phyloP scores from a whole-genome alignment of 495 filamentous ascomycete species.

The Talaromyces stipitatus region DNA sequence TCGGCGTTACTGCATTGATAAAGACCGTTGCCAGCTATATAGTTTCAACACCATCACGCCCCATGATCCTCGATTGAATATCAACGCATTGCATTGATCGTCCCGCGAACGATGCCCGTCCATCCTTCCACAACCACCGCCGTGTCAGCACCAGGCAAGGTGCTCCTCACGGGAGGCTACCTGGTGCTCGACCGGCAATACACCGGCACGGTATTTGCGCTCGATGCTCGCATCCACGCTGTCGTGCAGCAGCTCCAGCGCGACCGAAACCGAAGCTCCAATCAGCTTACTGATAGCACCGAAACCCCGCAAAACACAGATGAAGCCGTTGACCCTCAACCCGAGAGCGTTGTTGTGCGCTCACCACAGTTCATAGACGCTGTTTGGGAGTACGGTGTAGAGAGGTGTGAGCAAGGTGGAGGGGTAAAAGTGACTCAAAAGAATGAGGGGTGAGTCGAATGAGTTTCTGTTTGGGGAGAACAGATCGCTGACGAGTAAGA shows the following conservation, averaged over 20 bases:
- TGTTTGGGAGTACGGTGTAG: constrained; percentile 76
- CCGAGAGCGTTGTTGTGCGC: constrained; percentile 62
- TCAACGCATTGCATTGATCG: too few species aligned
- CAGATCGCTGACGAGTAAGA: too few species aligned
- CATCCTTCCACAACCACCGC: constrained; percentile 37
- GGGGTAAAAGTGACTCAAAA: constrained; percentile 69
- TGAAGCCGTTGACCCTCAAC: constrained; percentile 17
- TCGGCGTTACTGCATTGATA: too few species aligned
- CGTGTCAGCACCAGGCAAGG: constrained; percentile 92
- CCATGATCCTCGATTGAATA: too few species aligned
- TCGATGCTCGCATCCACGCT: constrained; percentile 88
- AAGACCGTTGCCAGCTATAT: too few species aligned
- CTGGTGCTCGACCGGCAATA: constrained; percentile 85
- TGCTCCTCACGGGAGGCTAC: constrained; percentile 89
- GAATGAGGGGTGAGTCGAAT: constrained; percentile 59
- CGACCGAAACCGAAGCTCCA: constrained; percentile 18
- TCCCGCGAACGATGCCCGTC: background rate
- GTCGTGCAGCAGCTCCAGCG: constrained; percentile 52
- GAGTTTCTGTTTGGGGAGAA: background rate
- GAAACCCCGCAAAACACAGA: background rate
- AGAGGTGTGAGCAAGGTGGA: constrained; percentile 57
- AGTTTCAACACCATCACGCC: too few species aligned
- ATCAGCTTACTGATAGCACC: constrained; percentile 8
- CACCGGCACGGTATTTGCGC: constrained; percentile 86
- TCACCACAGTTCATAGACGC: constrained; percentile 87